Percentiles rank a stretch among this genome's conserved stretches.
These are phyloP conservation scores for Nigrospora oryzae DNA, from an alignment of 2,329 filamentous ascomycete genomes.

Conservation along the genomic window DNA sequence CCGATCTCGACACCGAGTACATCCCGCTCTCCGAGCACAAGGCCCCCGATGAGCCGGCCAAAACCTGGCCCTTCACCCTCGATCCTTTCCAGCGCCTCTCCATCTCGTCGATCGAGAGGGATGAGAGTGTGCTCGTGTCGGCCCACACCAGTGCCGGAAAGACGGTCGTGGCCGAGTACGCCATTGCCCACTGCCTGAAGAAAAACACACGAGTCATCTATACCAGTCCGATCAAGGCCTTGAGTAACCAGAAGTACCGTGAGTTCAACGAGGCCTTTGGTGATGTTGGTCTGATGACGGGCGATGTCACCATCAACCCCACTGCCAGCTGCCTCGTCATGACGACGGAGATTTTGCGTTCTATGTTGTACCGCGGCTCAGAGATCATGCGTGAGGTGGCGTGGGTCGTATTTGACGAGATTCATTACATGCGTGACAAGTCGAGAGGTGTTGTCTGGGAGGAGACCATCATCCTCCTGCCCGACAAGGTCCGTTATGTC, in stretches of 20 bases:
- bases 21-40: slow-evolving; percentile 93
- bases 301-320: slow-evolving; percentile 98
- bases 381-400: slow-evolving; percentile 99
- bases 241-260: slow-evolving; percentile 98
- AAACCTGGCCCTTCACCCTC: slow-evolving; percentile 79
- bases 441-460: slow-evolving; percentile 96
- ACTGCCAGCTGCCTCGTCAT: slow-evolving; percentile 97
- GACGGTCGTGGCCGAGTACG: slow-evolving; percentile 96
- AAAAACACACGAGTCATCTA: slow-evolving; percentile 98
- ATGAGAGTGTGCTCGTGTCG: slow-evolving; percentile 93
- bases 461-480: slow-evolving; percentile 94
- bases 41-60: slow-evolving; percentile 76
- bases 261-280: slow-evolving; percentile 95
- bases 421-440: slow-evolving; percentile 97
- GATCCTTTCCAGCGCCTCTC: slow-evolving; percentile 97
- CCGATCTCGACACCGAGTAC: slow-evolving; percentile 89
- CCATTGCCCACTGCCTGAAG: slow-evolving; percentile 93
- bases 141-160: slow-evolving; percentile 97
- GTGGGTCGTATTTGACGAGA: slow-evolving; percentile 98
- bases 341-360: slow-evolving; percentile 98
- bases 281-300: slow-evolving; percentile 96
- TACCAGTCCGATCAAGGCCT: slow-evolving; percentile 96
- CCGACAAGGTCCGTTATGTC: slow-evolving; percentile 97
- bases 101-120: slow-evolving; percentile 88
- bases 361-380: slow-evolving; percentile 95